A percentile compares a stretch with the other conserved stretches of the same genome.
Evolutionary conservation across 1,284 basidiomycete species (phyloP).

Genomic region (Cutaneotrichosporon sp.): DNA sequence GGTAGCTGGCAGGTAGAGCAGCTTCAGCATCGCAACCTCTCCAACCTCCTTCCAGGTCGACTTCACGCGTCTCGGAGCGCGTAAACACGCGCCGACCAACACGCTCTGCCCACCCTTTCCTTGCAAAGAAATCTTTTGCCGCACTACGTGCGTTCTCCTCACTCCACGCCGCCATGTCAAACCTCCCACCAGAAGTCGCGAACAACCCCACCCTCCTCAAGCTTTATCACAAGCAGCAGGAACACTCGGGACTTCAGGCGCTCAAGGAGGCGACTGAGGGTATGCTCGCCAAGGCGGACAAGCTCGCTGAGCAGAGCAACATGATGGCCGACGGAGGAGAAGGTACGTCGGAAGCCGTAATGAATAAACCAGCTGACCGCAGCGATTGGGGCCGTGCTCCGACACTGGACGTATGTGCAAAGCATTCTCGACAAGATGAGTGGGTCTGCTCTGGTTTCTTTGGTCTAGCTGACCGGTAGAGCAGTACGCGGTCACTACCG

Average conservation of each 20-base stretch:
- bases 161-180: not conserved
- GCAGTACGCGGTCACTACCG: not conserved
- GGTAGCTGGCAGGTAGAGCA: not conserved
- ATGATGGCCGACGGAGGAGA: conserved; percentile 54
- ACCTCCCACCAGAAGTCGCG: conserved; percentile 31
- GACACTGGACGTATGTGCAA: conserved; percentile 53
- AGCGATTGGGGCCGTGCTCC: conserved; percentile 49
- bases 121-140: too few species aligned
- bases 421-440: conserved; percentile 10
- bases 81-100: not conserved
- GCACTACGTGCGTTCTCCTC: not conserved
- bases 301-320: conserved; percentile 48
- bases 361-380: not conserved
- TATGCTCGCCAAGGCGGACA: conserved; percentile 45
- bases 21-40: not conserved
- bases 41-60: not conserved
- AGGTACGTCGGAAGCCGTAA: conserved; percentile 33
- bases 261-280: conserved; percentile 44
- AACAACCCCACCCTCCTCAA: conserved; percentile 35
- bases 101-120: not conserved
- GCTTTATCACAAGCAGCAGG: conserved; percentile 51
- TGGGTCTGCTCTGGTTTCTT: not conserved
- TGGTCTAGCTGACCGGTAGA: not conserved
- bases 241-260: conserved; percentile 50
- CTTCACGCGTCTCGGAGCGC: not conserved